These are phyloP conservation scores for Ustilago hordei DNA, from an alignment of 1,284 basidiomycete genomes.

Conservation along the genomic window DNA sequence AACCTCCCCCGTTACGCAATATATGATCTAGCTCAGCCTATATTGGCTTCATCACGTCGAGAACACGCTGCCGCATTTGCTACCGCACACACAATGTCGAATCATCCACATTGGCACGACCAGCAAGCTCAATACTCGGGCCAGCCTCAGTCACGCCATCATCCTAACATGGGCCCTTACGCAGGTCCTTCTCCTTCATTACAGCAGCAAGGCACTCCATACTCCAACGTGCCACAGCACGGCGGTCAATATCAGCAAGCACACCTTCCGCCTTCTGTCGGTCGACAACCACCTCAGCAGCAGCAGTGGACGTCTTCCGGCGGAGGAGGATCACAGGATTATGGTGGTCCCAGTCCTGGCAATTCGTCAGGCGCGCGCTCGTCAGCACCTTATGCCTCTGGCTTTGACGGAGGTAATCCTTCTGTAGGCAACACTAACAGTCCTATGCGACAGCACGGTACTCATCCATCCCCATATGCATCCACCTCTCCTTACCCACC, in stretches of 20 bases:
- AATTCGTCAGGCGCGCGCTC: constrained; percentile 31
- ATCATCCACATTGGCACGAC: constrained; percentile 44
- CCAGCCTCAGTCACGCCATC: constrained; percentile 32
- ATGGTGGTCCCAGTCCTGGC: constrained; percentile 31
- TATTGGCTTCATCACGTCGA: neutral
- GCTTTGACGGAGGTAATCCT: constrained; percentile 14
- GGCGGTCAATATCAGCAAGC: constrained; percentile 24
- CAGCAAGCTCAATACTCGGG: constrained; percentile 30
- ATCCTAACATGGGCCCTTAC: constrained; percentile 40
- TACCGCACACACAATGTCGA: constrained; percentile 26
- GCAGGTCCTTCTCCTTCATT: constrained; percentile 21
- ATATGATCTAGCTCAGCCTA: constrained; percentile 12
- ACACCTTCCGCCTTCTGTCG: constrained; percentile 31
- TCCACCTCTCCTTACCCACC: constrained; percentile 27
- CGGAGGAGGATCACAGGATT: constrained; percentile 21
- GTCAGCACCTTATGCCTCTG: constrained; percentile 24
- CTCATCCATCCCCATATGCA: constrained; percentile 21
- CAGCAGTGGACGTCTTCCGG: constrained; percentile 21
- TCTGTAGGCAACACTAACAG: constrained; percentile 18
- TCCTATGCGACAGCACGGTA: constrained; percentile 36
- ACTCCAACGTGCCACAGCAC: constrained; percentile 12
- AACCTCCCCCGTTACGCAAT: neutral
- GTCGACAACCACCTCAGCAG: constrained; percentile 27
- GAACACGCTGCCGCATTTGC: constrained; percentile 7
- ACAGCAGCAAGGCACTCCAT: constrained; percentile 25